Evolutionary conservation across 1,284 basidiomycete genomes (phyloP), one percentile per base, ranked within the genome.

Genomic region (Ceratobasidium sp.): DNA sequence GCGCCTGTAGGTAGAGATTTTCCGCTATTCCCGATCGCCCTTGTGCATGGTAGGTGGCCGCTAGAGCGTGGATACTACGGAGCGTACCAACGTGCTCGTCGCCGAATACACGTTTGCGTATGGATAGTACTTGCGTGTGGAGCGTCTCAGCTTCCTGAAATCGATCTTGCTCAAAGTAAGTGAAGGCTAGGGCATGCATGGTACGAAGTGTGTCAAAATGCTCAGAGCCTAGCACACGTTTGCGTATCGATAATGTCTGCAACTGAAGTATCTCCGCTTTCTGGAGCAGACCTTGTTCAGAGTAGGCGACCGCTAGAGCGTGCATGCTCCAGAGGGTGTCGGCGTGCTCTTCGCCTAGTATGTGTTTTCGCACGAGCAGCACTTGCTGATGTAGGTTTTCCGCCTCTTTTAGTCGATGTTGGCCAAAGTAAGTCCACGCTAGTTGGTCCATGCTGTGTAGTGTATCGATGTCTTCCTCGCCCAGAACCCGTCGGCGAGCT

Each of bases 121-220:
- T 6, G 3, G 1, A 9, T 60, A 60, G 58, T n/a, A 25, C 36
- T n/a, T 60, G 30, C 18, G 36, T 25, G 12, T 36, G 30, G 6
- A 60, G 36, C 36, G 3, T 9, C 11, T 12, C 16, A 21, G 58
- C 58, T 36, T 60, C 58, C 18, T 9, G 28, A 14, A 18, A 60
- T 60, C 58, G 58, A 40, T 36, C 58, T 36, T 38, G 58, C 7
- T 40, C 36, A 12, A n/a, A 14, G 36, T 60, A 60, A 18, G 36
- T 25, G 12, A 4, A 1, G 23, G 58, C 58, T 9, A 60, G 58
- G 9, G 23, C 33, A 40, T n/a, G 14, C 58, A 60, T 60, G n/a
- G 16, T 40, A 8, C 28, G 18, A 5, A 60, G 58, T 23, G 58
- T 60, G n/a, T 60, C 36, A 14, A n/a, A 1, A n/a, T 60, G 36